phyloP scores from a whole-genome alignment of 2,329 filamentous ascomycete genomes.

The Parastagonospora nodorum region DNA sequence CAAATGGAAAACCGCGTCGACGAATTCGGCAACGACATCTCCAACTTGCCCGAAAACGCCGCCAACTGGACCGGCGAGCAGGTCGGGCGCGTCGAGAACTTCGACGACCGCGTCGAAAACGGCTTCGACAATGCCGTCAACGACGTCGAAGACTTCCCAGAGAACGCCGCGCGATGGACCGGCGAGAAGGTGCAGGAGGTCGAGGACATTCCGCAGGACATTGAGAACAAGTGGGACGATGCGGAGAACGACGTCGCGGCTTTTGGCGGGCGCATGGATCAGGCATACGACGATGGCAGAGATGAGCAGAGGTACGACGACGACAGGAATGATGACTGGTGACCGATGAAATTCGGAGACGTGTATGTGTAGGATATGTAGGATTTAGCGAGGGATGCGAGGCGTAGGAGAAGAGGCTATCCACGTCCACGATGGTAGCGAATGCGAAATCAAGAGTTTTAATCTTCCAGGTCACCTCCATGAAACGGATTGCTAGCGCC shows the following conservation, averaged over 20 bases:
- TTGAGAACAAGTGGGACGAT: slow-evolving; percentile 30
- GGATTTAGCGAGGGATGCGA: neutral
- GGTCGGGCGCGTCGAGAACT: slow-evolving; percentile 29
- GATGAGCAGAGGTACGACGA: slow-evolving; percentile 32
- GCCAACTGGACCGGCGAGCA: slow-evolving; percentile 29
- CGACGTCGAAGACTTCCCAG: slow-evolving; percentile 31
- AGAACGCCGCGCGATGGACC: slow-evolving; percentile 27
- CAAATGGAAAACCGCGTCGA: slow-evolving; percentile 18
- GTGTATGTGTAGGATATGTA: neutral
- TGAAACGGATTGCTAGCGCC: no score
- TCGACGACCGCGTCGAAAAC: slow-evolving; percentile 26
- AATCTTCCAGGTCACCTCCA: no score
- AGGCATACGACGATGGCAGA: slow-evolving; percentile 28
- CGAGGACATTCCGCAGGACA: slow-evolving; percentile 29
- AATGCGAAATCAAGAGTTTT: no score
- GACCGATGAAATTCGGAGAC: neutral
- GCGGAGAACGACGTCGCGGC: slow-evolving; percentile 17
- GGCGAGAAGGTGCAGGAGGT: slow-evolving; percentile 31
- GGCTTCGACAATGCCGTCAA: slow-evolving; percentile 23
- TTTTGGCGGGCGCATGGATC: slow-evolving; percentile 28
- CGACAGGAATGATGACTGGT: slow-evolving; percentile 12
- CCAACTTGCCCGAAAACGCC: slow-evolving; percentile 29
- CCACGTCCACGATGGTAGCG: no score
- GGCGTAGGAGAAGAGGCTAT: no score
- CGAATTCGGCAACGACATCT: slow-evolving; percentile 23